Evolutionary conservation across 192 early-diverging fungal species (phyloP).

Genomic region (Backusella macrospora): DNA sequence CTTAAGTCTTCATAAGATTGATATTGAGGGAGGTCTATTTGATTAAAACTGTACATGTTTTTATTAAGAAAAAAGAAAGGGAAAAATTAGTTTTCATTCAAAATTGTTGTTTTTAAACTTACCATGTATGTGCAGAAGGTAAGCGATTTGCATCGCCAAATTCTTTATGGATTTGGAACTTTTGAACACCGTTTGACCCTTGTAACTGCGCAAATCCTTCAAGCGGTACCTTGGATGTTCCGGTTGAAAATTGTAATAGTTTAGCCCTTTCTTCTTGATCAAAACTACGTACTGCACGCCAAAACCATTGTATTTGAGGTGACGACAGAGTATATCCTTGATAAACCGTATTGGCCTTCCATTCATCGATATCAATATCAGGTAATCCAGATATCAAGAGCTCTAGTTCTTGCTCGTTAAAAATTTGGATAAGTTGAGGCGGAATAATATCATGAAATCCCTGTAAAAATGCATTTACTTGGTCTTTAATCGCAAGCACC

Average conservation of each 20-base stretch:
- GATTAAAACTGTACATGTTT: constrained; percentile 81
- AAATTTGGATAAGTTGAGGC: constrained; percentile 87
- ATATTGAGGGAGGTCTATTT: constrained; percentile 94
- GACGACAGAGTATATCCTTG: constrained; percentile 84
- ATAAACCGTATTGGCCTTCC: constrained; percentile 98
- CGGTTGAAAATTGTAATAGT: constrained; percentile 95
- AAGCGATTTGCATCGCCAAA: constrained; percentile 80
- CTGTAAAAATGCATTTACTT: constrained; percentile 88
- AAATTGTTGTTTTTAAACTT: constrained; percentile 24
- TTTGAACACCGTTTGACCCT: constrained; percentile 93
- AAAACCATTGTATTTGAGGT: constrained; percentile 98
- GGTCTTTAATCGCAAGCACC: constrained; percentile 88
- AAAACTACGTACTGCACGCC: constrained; percentile 95
- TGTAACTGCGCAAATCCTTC: constrained; percentile 92
- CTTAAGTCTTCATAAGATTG: constrained; percentile 88
- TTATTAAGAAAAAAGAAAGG: constrained; percentile 1
- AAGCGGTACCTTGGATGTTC: constrained; percentile 95
- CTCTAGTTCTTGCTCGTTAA: constrained; percentile 99
- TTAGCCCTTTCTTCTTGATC: constrained; percentile 97
- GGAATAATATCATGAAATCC: constrained; percentile 98
- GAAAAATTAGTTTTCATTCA: not conserved
- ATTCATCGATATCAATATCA: constrained; percentile 98
- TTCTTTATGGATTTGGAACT: constrained; percentile 99
- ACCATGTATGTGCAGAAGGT: constrained; percentile 97
- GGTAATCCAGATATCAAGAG: constrained; percentile 96